Evolutionary conservation across 805 yeast genomes (phyloP).

Genomic region (Kregervanrija pseudodelftensis): DNA sequence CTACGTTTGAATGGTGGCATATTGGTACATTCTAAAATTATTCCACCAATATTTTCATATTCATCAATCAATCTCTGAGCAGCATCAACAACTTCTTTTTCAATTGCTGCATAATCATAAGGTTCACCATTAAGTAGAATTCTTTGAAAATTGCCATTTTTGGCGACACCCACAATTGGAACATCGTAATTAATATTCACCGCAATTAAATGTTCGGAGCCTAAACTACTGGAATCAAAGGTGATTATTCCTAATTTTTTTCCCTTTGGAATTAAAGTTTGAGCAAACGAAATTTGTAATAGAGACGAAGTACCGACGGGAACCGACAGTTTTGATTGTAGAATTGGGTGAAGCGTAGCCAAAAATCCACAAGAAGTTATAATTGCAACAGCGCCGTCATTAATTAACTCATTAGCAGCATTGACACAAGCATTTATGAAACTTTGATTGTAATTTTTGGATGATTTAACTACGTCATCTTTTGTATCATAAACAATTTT

Average conservation of each 20-base stretch:
- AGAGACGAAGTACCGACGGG: slow-evolving; percentile 27
- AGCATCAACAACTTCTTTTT: slow-evolving; percentile 19
- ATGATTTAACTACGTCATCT: slow-evolving; percentile 17
- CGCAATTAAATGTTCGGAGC: slow-evolving; percentile 22
- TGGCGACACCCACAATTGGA: slow-evolving; percentile 16
- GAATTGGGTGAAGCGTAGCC: slow-evolving; percentile 22
- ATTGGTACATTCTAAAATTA: slow-evolving; percentile 28
- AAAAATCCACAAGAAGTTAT: slow-evolving; percentile 30
- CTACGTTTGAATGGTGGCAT: slow-evolving; percentile 23
- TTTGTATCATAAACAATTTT: slow-evolving; percentile 19
- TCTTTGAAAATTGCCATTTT: slow-evolving; percentile 18
- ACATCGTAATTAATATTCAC: slow-evolving; percentile 20
- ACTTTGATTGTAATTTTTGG: slow-evolving; percentile 17
- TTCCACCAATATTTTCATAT: slow-evolving; percentile 18
- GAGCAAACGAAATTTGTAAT: slow-evolving; percentile 23
- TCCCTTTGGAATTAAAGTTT: slow-evolving; percentile 11
- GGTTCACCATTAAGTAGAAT: slow-evolving; percentile 19
- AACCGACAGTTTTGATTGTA: slow-evolving; percentile 16
- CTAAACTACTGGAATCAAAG: slow-evolving; percentile 20
- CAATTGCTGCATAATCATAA: slow-evolving; percentile 19
- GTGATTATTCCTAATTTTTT: slow-evolving; percentile 25
- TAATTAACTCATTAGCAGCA: slow-evolving; percentile 19
- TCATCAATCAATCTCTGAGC: slow-evolving; percentile 15
- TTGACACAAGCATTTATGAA: slow-evolving; percentile 19
- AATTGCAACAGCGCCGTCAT: slow-evolving; percentile 27